Conservation (phyloP, 2,329 filamentous ascomycete genomes). For the Podosphaera aphanis region DNA sequence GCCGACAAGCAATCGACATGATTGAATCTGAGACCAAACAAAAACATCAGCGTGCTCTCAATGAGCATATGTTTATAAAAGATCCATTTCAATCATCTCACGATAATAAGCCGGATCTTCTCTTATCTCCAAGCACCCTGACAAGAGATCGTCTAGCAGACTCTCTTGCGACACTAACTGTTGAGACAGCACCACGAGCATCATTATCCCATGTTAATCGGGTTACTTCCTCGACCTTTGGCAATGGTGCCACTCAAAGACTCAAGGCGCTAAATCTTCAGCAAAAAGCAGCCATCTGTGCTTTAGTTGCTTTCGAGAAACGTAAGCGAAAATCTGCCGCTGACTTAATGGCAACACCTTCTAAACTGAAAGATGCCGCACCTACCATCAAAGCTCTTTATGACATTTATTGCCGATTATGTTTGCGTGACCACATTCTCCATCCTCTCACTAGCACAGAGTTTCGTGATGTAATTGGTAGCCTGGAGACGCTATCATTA, state of each 20-base stretch:
- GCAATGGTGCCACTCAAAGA: constrained; percentile 65
- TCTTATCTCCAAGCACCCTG: constrained; percentile 16
- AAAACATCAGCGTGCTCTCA: constrained; percentile 41
- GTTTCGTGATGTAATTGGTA: constrained; percentile 79
- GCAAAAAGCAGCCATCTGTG: constrained; percentile 84
- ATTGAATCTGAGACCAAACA: constrained; percentile 65
- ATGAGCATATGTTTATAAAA: constrained; percentile 29
- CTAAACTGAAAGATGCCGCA: constrained; percentile 35
- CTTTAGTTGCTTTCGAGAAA: constrained; percentile 68
- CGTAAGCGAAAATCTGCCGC: constrained; percentile 33
- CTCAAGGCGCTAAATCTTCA: constrained; percentile 79
- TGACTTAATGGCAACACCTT: constrained; percentile 27
- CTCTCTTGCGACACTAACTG: constrained; percentile 34
- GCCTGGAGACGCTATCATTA: constrained; percentile 68
- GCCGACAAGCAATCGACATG: constrained; percentile 68
- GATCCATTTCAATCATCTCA: constrained; percentile 56
- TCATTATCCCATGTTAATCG: constrained; percentile 80
- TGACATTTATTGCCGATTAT: constrained; percentile 60
- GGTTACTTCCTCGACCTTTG: constrained; percentile 72
- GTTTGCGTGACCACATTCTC: constrained; percentile 67
- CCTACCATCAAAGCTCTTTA: constrained; percentile 71
- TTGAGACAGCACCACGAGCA: constrained; percentile 64
- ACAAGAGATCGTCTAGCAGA: constrained; percentile 22
- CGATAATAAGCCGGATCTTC: constrained; percentile 55
- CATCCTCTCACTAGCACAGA: constrained; percentile 78